Percentiles rank a stretch among this genome's conserved stretches.
Conservation (phyloP, 2,329 filamentous ascomycete species). For the Leptographium procerum region DNA sequence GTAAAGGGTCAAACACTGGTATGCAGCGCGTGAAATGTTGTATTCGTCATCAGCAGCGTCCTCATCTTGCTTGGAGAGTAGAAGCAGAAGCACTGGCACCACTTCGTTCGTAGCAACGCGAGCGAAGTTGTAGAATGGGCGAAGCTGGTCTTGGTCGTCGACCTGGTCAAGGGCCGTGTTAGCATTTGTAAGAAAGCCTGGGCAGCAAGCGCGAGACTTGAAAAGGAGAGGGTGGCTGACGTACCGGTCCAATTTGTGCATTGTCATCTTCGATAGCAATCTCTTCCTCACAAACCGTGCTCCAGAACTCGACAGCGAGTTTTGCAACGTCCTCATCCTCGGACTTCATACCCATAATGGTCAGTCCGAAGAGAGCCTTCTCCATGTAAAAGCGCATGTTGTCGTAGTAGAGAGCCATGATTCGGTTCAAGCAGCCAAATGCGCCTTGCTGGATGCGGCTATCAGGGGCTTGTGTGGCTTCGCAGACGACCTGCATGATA, state of each 20-base stretch:
- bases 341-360: constrained; percentile 97
- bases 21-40: constrained; percentile 87
- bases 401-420: constrained; percentile 98
- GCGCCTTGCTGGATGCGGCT: constrained; percentile 87
- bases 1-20: constrained; percentile 93
- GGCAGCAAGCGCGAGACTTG: neutral
- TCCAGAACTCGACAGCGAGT: constrained; percentile 98
- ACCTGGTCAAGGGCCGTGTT: constrained; percentile 22
- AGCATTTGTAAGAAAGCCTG: constrained; percentile 6
- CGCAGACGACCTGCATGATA: constrained; percentile 99
- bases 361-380: constrained; percentile 94
- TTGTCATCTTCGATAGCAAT: constrained; percentile 98
- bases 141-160: constrained; percentile 67
- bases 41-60: constrained; percentile 96
- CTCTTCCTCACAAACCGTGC: constrained; percentile 98
- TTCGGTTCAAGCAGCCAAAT: constrained; percentile 94
- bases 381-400: constrained; percentile 99
- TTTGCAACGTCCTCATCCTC: constrained; percentile 97
- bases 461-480: constrained; percentile 91
- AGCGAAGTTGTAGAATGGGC: constrained; percentile 92
- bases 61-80: constrained; percentile 95
- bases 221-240: neutral
- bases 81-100: constrained; percentile 75
- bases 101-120: constrained; percentile 88
- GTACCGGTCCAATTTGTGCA: constrained; percentile 45